Evolutionary conservation across 2,329 filamentous ascomycete species (phyloP).

Genomic region (Phialophora expanda): DNA sequence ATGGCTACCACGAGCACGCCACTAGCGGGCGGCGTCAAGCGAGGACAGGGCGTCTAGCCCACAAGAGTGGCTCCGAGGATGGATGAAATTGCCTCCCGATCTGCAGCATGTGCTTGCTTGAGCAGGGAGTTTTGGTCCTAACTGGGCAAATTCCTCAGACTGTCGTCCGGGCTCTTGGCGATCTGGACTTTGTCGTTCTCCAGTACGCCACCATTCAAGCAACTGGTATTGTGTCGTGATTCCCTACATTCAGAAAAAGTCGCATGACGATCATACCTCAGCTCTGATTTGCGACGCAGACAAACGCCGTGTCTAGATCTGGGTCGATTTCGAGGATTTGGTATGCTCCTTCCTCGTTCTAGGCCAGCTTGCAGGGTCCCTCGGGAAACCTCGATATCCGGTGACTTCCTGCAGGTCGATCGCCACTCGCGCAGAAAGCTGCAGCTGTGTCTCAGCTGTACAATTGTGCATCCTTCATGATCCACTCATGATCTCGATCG

Average conservation of each 20-base stretch:
- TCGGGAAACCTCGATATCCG: not conserved
- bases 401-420: not conserved
- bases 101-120: constrained; percentile 6
- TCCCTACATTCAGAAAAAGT: not conserved
- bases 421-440: not conserved
- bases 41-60: constrained; percentile 9
- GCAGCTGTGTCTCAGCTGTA: not conserved
- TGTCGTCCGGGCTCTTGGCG: not conserved
- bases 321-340: not conserved
- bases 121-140: not conserved
- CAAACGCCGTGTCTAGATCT: not conserved
- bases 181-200: not conserved
- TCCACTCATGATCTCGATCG: not conserved
- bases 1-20: not conserved
- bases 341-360: not conserved
- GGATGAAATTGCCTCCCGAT: constrained; percentile 3
- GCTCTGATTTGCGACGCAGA: not conserved
- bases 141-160: not conserved
- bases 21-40: constrained; percentile 2
- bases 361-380: not conserved
- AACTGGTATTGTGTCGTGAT: not conserved
- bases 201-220: not conserved
- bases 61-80: constrained; percentile 1
- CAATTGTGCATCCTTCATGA: not conserved
- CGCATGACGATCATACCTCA: not conserved